A percentile compares a stretch with the other conserved stretches of the same genome.
Evolutionary conservation across 495 filamentous ascomycete genomes (phyloP).

Genomic region (Talaromyces wortmannii): DNA sequence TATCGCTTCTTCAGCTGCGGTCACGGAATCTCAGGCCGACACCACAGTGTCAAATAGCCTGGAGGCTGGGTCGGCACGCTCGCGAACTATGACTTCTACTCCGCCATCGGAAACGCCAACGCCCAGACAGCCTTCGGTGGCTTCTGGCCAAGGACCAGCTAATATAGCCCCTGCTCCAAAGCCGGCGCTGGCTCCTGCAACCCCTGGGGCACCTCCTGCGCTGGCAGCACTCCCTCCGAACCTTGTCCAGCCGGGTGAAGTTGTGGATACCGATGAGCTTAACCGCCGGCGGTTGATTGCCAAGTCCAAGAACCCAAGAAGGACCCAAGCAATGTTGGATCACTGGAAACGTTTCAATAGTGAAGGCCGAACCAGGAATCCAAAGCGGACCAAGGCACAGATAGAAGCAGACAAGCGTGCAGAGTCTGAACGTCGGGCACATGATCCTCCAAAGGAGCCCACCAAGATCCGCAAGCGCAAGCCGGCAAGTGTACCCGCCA

Average conservation of each 20-base stretch:
- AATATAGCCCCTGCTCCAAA: conserved; percentile 1
- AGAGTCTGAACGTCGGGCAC: conserved; percentile 16
- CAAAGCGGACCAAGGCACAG: conserved; percentile 41
- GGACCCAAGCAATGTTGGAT: conserved; percentile 42
- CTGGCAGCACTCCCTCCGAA: conserved; percentile 2
- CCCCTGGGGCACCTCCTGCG: conserved; percentile 5
- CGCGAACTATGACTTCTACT: not conserved
- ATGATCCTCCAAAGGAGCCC: conserved; percentile 9
- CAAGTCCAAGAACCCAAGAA: conserved; percentile 43
- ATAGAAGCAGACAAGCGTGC: conserved; percentile 33
- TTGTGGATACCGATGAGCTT: conserved; percentile 23
- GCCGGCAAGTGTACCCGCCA: not conserved
- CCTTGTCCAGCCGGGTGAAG: conserved; percentile 7
- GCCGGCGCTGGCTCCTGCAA: conserved; percentile 3
- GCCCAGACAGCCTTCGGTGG: not conserved
- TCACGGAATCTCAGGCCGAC: not conserved
- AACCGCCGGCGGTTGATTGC: conserved; percentile 30
- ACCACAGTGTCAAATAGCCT: not conserved
- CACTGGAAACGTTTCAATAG: conserved; percentile 40
- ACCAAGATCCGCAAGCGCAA: conserved; percentile 16
- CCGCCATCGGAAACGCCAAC: not conserved
- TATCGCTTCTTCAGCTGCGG: not conserved
- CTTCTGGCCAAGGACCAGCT: not conserved
- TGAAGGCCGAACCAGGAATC: conserved; percentile 36
- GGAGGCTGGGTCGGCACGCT: not conserved